Evolutionary conservation across 2,329 filamentous ascomycete genomes (phyloP).

Genomic region (Cladophialophora psammophila): DNA sequence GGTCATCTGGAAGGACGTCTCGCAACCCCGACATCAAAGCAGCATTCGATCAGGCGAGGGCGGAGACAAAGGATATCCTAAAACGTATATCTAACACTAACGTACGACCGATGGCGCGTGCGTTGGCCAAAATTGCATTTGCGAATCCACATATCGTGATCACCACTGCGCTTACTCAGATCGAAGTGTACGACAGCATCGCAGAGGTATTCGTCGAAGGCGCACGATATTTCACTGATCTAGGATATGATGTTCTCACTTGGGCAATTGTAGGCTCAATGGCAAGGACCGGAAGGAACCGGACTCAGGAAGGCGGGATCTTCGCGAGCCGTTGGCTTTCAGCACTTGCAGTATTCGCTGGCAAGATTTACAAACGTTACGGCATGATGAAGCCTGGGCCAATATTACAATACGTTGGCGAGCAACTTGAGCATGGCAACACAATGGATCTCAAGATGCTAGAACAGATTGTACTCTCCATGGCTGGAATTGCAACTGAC

Average conservation of each 20-base stretch:
- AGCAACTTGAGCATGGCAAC: slow-evolving; percentile 81
- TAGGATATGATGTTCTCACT: slow-evolving; percentile 91
- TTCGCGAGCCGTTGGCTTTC: slow-evolving; percentile 92
- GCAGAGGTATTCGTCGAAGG: slow-evolving; percentile 96
- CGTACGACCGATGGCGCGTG: slow-evolving; percentile 81
- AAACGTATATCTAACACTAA: slow-evolving; percentile 91
- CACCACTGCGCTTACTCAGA: slow-evolving; percentile 84
- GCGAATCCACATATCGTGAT: slow-evolving; percentile 92
- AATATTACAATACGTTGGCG: slow-evolving; percentile 86
- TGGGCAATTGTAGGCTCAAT: slow-evolving; percentile 86
- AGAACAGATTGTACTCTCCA: slow-evolving; percentile 86
- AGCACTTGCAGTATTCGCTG: slow-evolving; percentile 87
- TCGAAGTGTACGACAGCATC: slow-evolving; percentile 92
- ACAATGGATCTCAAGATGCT: slow-evolving; percentile 90
- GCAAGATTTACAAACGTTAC: slow-evolving; percentile 87
- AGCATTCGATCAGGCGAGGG: slow-evolving; percentile 77
- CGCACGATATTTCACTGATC: slow-evolving; percentile 87
- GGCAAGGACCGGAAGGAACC: slow-evolving; percentile 63
- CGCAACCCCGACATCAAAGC: slow-evolving; percentile 77
- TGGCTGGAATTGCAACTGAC: slow-evolving; percentile 91
- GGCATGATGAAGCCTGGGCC: slow-evolving; percentile 82
- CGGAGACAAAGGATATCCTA: slow-evolving; percentile 83
- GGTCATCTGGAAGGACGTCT: slow-evolving; percentile 82
- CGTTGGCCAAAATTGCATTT: slow-evolving; percentile 89
- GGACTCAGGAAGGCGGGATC: slow-evolving; percentile 70